Base-by-base conservation (phyloP, 108 stramenopile species). In the Chaetoceros tenuissimus region DNA sequence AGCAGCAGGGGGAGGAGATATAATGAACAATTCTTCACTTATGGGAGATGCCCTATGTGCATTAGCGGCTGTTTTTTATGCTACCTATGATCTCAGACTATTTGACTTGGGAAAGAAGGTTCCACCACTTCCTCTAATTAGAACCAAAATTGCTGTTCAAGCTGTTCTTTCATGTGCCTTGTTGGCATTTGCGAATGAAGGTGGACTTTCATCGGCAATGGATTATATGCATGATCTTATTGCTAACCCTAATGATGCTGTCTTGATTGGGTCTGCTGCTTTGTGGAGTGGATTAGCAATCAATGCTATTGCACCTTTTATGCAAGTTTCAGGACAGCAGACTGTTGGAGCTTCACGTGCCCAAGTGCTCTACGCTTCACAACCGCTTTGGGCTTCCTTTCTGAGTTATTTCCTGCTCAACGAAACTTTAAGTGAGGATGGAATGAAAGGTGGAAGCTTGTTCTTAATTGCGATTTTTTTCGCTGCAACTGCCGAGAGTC, bases 301-400 rank as follows among this genome's bases (percentile, higher is more conserved):
- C 29, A 87, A 87, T 71, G 80, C 77, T 31, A 49, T 87, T n/a
- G 86, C 78, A 40, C 79, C 85, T 3, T 79, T 81, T 53, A 56
- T 87, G 48, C 85, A 87, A 74, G 85, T 87, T 47, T 69, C 74
- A 22, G 85, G 81, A 0, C 81, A 83, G 47, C 85, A 83, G 71
- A 70, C 74, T 55, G 72, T 87, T 20, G 82, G 86, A 34, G 78
- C 86, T 1, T 71, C 82, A 10, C 68, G 80, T 19, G 78, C 78
- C 19, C 86, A 87, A 70, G 81, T 77, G 3, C 48, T 87, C 7
- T 87, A 81, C 55, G 86, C 86, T 21, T 79, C 77, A 20, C 86
- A 87, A 67, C 86, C 82, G 53, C 57, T 87, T n/a, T 82, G 86
- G 86, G 86, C 86, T 7, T 68, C 80, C 22, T 55, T 84, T 16